These are phyloP conservation scores for Afroboletus lepidellus DNA, from an alignment of 1,284 basidiomycete genomes.

Conservation along the genomic window DNA sequence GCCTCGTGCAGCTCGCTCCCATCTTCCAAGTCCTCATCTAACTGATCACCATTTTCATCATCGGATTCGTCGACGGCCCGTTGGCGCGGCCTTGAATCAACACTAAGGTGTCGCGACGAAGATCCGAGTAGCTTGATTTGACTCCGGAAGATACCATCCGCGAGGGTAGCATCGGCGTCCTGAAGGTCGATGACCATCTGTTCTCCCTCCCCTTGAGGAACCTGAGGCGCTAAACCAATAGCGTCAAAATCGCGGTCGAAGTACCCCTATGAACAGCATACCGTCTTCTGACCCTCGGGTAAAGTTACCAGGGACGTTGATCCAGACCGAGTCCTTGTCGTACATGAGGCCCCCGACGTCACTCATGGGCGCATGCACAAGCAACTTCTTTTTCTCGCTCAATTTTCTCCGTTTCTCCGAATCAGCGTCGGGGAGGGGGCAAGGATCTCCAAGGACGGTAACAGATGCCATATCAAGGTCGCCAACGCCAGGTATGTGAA, in stretches of 20 bases:
- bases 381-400: conserved; percentile 90
- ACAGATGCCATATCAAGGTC: conserved; percentile 79
- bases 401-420: conserved; percentile 92
- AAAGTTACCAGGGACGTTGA: conserved; percentile 96
- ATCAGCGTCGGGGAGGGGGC: conserved; percentile 89
- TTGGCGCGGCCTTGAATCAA: conserved; percentile 16
- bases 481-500: conserved; percentile 95
- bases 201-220: conserved; percentile 87
- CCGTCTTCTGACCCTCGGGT: conserved; percentile 66
- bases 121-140: conserved; percentile 86
- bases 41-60: conserved; percentile 4
- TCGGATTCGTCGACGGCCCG: conserved; percentile 30
- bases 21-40: conserved; percentile 25
- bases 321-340: conserved; percentile 98
- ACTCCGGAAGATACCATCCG: conserved; percentile 77
- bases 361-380: conserved; percentile 98
- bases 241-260: conserved; percentile 12
- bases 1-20: conserved; percentile 27
- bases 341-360: conserved; percentile 97
- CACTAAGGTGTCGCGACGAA: conserved; percentile 61
- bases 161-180: conserved; percentile 81
- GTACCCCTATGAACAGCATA: conserved; percentile 31
- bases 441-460: conserved; percentile 85
- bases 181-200: conserved; percentile 97
- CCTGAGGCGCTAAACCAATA: conserved; percentile 35